A percentile compares a stretch with the other conserved stretches of the same genome.
Evolutionary conservation across 176 grass and related monocot species (phyloP).

Genomic region (Lolium rigidum): DNA sequence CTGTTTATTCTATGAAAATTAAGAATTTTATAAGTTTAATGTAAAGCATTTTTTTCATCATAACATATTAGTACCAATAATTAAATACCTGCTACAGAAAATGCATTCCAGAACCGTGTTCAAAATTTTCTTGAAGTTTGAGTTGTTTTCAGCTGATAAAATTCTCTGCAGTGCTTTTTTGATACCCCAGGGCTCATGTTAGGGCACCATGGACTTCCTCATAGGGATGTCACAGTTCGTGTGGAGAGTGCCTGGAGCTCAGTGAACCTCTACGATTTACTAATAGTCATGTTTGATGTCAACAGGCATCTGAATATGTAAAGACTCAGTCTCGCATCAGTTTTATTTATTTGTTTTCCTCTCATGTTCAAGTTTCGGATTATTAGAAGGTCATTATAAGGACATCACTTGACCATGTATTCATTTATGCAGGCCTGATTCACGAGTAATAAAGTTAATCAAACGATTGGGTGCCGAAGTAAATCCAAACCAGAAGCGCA

Average conservation of each 20-base stretch:
- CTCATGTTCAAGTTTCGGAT: neutral
- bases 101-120: neutral
- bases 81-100: neutral
- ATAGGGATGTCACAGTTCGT: slow-evolving; percentile 85
- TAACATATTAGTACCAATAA: neutral
- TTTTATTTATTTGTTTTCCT: slow-evolving; percentile 42
- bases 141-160: slow-evolving; percentile 46
- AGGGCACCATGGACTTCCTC: slow-evolving; percentile 85
- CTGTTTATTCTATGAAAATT: slow-evolving; percentile 6
- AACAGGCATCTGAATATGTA: slow-evolving; percentile 83
- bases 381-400: slow-evolving; percentile 8
- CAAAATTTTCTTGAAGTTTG: slow-evolving; percentile 7
- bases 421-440: slow-evolving; percentile 73
- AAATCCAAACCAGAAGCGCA: slow-evolving; percentile 77
- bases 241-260: slow-evolving; percentile 96
- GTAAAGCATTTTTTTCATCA: neutral
- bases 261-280: slow-evolving; percentile 83
- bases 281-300: slow-evolving; percentile 96
- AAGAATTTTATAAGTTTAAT: neutral
- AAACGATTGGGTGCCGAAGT: slow-evolving; percentile 72
- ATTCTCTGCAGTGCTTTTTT: slow-evolving; percentile 86
- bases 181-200: slow-evolving; percentile 94
- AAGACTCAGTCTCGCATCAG: slow-evolving; percentile 40
- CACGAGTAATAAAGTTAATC: slow-evolving; percentile 83
- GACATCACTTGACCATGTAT: slow-evolving; percentile 35